phyloP scores from a whole-genome alignment of 345 rosid species.

The Salix exigua region DNA sequence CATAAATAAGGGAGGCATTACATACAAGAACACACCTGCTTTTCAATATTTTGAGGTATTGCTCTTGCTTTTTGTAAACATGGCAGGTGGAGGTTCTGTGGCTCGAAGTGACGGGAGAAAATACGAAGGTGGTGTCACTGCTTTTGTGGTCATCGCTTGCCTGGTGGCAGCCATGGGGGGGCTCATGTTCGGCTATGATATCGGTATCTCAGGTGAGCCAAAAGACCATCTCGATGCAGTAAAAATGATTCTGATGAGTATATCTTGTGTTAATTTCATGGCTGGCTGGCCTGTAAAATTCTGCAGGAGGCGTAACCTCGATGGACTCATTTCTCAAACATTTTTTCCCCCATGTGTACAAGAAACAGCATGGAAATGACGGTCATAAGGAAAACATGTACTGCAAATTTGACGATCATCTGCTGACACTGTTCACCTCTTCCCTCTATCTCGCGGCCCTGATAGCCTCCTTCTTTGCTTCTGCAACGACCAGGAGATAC shows the following conservation, averaged over 20 bases:
- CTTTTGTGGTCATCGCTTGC: conserved; percentile 57
- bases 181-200: conserved; percentile 78
- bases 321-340: conserved; percentile 61
- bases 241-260: no score
- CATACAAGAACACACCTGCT: no score
- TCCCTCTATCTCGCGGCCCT: conserved; percentile 76
- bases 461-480: conserved; percentile 61
- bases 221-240: no score
- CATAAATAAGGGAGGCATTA: no score
- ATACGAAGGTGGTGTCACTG: conserved; percentile 56
- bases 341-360: conserved; percentile 57
- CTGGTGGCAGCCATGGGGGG: conserved; percentile 81
- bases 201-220: conserved; percentile 65
- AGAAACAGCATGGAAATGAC: conserved; percentile 19
- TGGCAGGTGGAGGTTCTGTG: conserved; percentile 60
- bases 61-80: conserved; percentile 2
- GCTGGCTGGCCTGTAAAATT: no score
- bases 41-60: no score
- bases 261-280: no score
- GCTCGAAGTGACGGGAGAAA: conserved; percentile 24
- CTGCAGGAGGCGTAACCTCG: conserved; percentile 71
- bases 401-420: conserved; percentile 68
- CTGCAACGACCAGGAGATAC: conserved; percentile 43
- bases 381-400: conserved; percentile 40
- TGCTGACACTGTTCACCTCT: conserved; percentile 68